A percentile compares a stretch with the other conserved stretches of the same genome.
These are phyloP conservation scores for Krasilnikovozyma curviuscula DNA, from an alignment of 768 basidiomycete species.

Conservation along the genomic window DNA sequence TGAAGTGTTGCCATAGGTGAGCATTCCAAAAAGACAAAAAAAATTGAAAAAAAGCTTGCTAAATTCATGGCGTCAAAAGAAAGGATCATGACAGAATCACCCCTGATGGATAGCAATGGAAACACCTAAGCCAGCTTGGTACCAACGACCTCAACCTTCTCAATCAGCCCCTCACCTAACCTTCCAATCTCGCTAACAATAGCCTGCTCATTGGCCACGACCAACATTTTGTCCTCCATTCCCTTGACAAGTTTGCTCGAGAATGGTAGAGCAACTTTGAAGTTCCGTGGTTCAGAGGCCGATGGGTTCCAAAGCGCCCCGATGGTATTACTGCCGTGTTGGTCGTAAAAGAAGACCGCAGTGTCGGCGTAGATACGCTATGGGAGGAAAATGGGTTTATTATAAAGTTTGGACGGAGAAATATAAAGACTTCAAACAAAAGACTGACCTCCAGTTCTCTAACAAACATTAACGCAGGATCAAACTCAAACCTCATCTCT, in stretches of 20 bases:
- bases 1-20: too few species aligned
- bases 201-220: slow-evolving; percentile 45
- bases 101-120: too few species aligned
- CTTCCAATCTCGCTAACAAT: slow-evolving; percentile 58
- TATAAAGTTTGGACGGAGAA: neutral
- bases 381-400: too few species aligned
- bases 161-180: slow-evolving; percentile 49
- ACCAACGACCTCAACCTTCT: slow-evolving; percentile 20
- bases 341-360: slow-evolving; percentile 66
- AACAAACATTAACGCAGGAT: slow-evolving; percentile 51
- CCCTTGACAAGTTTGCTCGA: slow-evolving; percentile 41
- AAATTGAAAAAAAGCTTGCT: too few species aligned
- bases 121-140: too few species aligned
- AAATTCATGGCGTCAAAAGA: too few species aligned
- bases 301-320: slow-evolving; percentile 71
- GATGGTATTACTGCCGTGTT: slow-evolving; percentile 54
- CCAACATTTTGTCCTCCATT: slow-evolving; percentile 28
- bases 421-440: slow-evolving; percentile 3
- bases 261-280: slow-evolving; percentile 67
- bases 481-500: slow-evolving; percentile 44
- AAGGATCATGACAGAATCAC: too few species aligned
- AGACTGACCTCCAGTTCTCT: slow-evolving; percentile 50
- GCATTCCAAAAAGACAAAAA: too few species aligned
- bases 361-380: slow-evolving; percentile 57
- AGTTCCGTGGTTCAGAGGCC: slow-evolving; percentile 32